Evolutionary conservation across 1,284 basidiomycete genomes (phyloP), one percentile per base, ranked within the genome.

Genomic region (Somion occarium): DNA sequence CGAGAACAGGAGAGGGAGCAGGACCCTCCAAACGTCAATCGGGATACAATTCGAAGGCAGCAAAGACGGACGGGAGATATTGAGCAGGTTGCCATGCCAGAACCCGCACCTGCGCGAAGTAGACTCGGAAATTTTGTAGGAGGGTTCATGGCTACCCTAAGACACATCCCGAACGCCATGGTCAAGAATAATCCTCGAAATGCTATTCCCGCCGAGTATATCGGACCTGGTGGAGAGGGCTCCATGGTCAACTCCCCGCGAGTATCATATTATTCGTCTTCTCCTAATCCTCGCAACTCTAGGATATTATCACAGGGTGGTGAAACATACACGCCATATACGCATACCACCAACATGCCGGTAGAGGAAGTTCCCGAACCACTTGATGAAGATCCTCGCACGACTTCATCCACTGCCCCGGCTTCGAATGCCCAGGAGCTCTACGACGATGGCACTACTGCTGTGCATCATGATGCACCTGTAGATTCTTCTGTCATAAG

Each of bases 161-260:
- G 34, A 18, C 44, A 26, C 11, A 37, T 51, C 13, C 49, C 49
- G 12, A 34, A 20, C 3, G 44, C 27, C 3, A 51, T 51, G 49
- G 43, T 43, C 5, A 51, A 51, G 37, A 51, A 51, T 20, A 51
- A 46, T 26, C 49, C 49, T 12, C 43, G 49, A 26, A 44, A 30
- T 13, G n/a, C 37, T 23, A 19, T 38, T 9, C 30, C 18, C 12
- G 12, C 19, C 27, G n/a, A 9, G 19, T 20, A 23, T 15, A 13
- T 23, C 5, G 34, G 19, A 37, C 18, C 27, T 34, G 49, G 22
- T n/a, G 27, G 22, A 15, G 34, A 9, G 11, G 34, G 34, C 18
- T 23, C 49, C 24, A 3, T 11, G 20, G 15, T 20, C 5, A 22
- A 19, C 5, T 49, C 47, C 3, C 47, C 37, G n/a, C 18, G 47